phyloP scores from a whole-genome alignment of 148 eudicot genomes.

The Spergularia bocconei region DNA sequence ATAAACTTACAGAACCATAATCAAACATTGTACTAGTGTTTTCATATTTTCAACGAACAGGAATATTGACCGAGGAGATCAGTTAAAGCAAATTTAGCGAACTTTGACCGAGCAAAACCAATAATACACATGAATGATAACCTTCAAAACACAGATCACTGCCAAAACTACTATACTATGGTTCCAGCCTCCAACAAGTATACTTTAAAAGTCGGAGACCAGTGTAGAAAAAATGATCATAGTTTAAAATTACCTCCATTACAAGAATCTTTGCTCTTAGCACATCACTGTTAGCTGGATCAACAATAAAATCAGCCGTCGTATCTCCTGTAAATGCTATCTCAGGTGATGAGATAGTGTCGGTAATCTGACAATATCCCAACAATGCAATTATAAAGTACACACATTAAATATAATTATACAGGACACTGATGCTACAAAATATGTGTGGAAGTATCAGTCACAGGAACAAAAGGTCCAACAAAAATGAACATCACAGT shows the following conservation, averaged over 20 bases:
- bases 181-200: neutral
- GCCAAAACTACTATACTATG: neutral
- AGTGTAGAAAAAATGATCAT: neutral
- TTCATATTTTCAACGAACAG: neutral
- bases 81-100: neutral
- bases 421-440: neutral
- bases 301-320: constrained; percentile 69
- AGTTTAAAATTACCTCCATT: constrained; percentile 65
- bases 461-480: too few relatives aligned
- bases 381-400: neutral
- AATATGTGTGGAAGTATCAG: too few relatives aligned
- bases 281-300: constrained; percentile 56
- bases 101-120: neutral
- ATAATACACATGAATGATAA: neutral
- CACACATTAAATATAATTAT: neutral
- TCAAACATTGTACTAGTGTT: neutral
- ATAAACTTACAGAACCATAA: neutral
- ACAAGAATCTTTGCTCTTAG: constrained; percentile 82
- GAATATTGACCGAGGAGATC: neutral
- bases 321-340: constrained; percentile 97
- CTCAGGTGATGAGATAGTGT: constrained; percentile 67
- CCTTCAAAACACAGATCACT: neutral
- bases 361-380: constrained; percentile 56
- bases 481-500: too few relatives aligned
- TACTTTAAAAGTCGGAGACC: too few relatives aligned